Conservation (phyloP, 1,139 yeast genomes). For the Saccharomyces hybrid region DNA sequence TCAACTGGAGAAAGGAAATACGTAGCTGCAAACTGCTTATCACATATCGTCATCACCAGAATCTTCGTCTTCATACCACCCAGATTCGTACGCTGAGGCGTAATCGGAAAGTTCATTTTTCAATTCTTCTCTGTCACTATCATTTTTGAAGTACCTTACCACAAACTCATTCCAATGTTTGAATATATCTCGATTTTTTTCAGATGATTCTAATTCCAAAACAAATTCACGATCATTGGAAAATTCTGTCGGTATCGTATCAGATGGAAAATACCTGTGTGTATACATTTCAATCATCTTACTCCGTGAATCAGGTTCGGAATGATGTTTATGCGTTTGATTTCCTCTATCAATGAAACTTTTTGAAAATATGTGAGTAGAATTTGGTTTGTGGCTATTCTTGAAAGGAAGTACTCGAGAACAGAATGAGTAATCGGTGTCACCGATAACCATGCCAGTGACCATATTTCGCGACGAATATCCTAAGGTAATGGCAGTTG, state of each 20-base stretch:
- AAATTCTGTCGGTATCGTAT: conserved; percentile 33
- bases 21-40: not conserved
- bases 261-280: conserved; percentile 26
- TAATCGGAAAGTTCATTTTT: conserved; percentile 47
- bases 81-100: conserved; percentile 50
- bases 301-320: conserved; percentile 7
- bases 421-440: conserved; percentile 19
- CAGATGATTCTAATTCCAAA: conserved; percentile 40
- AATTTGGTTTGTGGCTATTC: conserved; percentile 7
- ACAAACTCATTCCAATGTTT: conserved; percentile 44
- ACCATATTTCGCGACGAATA: conserved; percentile 21
- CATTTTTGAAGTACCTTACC: conserved; percentile 42
- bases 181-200: conserved; percentile 40
- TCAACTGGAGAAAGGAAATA: not conserved
- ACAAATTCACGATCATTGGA: conserved; percentile 9
- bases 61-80: conserved; percentile 44
- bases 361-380: conserved; percentile 31
- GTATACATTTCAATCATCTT: conserved; percentile 14
- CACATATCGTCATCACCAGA: conserved; percentile 29
- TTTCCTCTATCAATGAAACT: conserved; percentile 31
- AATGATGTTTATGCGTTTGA: conserved; percentile 2
- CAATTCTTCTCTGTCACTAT: conserved; percentile 55
- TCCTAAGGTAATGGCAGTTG: conserved; percentile 16
- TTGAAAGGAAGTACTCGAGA: conserved; percentile 11
- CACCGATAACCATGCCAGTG: conserved; percentile 14